These are phyloP conservation scores for Chalaropsis ovoidea DNA, from an alignment of 2,329 filamentous ascomycete genomes.

Conservation along the genomic window DNA sequence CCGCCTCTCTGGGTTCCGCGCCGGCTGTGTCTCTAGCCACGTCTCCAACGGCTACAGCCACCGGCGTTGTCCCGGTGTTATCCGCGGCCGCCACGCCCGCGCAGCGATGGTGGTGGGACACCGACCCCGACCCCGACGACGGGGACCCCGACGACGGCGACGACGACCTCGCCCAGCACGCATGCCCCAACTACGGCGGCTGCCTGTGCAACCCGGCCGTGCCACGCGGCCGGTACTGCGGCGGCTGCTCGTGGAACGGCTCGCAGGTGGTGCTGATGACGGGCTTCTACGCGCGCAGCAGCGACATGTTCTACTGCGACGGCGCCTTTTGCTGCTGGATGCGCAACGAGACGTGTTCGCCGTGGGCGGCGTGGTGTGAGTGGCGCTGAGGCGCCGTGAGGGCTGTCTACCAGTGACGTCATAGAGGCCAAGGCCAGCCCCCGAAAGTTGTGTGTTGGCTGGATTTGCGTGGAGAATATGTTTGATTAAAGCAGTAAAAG, in stretches of 20 bases:
- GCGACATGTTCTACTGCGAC: constrained; percentile 17
- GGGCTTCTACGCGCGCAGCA: constrained; percentile 1
- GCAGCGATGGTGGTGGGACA: constrained; percentile 1
- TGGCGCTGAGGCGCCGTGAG: neutral
- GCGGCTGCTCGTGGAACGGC: constrained; percentile 1
- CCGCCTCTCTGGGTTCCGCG: neutral
- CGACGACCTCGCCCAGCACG: neutral
- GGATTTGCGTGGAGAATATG: neutral
- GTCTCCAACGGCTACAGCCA: too few species aligned
- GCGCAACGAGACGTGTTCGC: constrained; percentile 24
- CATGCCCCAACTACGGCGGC: constrained; percentile 15
- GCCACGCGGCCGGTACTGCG: constrained; percentile 12
- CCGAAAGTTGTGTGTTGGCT: neutral
- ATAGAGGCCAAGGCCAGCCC: too few species aligned
- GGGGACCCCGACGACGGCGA: neutral
- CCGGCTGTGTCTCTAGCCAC: neutral
- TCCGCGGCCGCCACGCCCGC: neutral
- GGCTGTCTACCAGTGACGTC: neutral
- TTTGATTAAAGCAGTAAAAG: neutral
- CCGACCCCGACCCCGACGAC: neutral
- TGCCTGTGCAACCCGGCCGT: constrained; percentile 5
- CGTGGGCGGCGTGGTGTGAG: constrained; percentile 19
- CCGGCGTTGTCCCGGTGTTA: neutral
- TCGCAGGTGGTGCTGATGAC: constrained; percentile 9
- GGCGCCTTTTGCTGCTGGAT: constrained; percentile 23